phyloP scores from a whole-genome alignment of 164 flowering plant species.

The Aristolochia californica region DNA sequence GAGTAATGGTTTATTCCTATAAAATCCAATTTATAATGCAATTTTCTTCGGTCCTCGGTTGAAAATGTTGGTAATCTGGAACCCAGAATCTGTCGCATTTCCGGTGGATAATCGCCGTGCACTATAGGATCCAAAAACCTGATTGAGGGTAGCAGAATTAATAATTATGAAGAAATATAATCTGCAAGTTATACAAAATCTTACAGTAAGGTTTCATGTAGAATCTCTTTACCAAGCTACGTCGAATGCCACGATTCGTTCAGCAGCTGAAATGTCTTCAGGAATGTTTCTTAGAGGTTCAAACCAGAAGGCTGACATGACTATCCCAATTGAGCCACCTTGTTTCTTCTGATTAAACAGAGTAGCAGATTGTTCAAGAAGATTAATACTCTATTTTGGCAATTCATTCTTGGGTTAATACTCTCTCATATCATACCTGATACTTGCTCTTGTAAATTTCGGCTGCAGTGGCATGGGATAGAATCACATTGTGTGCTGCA shows the following conservation, averaged over 20 bases:
- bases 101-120: conserved; percentile 30
- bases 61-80: conserved; percentile 20
- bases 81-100: conserved; percentile 24
- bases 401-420: neutral
- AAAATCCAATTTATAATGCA: conserved; percentile 25
- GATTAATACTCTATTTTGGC: neutral
- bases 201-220: no score
- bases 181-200: neutral
- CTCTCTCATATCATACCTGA: neutral
- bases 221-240: conserved; percentile 4
- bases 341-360: conserved; percentile 4
- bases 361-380: no score
- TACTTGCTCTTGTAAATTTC: conserved; percentile 8
- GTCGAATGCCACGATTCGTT: conserved; percentile 2
- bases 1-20: conserved; percentile 20
- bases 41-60: conserved; percentile 12
- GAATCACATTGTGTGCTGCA: conserved; percentile 9
- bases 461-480: conserved; percentile 9
- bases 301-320: conserved; percentile 4
- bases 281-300: conserved; percentile 10
- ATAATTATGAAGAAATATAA: neutral
- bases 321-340: conserved; percentile 11
- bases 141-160: no score
- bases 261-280: conserved; percentile 5
- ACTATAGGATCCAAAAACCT: conserved; percentile 31